Conservation (phyloP, 2,329 filamentous ascomycete species). For the Alternaria panax region DNA sequence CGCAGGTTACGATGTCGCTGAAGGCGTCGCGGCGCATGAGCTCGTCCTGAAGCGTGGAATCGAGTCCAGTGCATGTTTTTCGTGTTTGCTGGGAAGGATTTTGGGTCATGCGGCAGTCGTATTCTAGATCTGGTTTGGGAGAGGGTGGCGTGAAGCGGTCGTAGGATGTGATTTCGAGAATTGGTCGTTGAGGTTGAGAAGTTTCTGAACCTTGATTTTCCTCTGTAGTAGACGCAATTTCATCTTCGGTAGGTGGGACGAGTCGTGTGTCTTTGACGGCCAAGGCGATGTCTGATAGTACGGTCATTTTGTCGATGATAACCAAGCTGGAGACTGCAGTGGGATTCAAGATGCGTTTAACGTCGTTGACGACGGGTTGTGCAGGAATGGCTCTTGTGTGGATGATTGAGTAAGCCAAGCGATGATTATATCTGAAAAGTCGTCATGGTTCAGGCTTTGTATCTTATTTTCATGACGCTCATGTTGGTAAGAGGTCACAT, state of each 20-base stretch:
- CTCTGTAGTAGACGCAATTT: not conserved
- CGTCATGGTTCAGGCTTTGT: not conserved
- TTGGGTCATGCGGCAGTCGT: constrained; percentile 15
- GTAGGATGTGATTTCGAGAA: constrained; percentile 15
- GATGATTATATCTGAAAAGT: not conserved
- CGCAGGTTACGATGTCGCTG: not conserved
- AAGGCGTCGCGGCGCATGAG: constrained; percentile 14
- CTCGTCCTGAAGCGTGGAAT: constrained; percentile 9
- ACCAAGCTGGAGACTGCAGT: not conserved
- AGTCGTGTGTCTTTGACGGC: constrained; percentile 3
- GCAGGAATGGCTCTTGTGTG: not conserved
- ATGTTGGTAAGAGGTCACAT: not conserved
- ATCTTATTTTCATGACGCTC: not conserved
- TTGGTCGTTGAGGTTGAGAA: not conserved
- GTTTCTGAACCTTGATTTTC: not conserved
- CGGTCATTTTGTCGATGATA: not conserved
- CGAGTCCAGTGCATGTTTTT: constrained; percentile 11
- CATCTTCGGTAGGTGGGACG: constrained; percentile 9
- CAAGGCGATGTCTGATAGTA: constrained; percentile 3
- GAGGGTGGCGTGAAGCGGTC: constrained; percentile 11
- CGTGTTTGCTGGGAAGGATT: constrained; percentile 2
- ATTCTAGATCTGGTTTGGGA: constrained; percentile 12
- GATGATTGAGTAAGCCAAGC: not conserved
- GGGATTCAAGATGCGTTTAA: not conserved
- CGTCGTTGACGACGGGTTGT: not conserved